A percentile compares a stretch with the other conserved stretches of the same genome.
phyloP scores from a whole-genome alignment of 1,139 yeast species.

The Pichia sp. region DNA sequence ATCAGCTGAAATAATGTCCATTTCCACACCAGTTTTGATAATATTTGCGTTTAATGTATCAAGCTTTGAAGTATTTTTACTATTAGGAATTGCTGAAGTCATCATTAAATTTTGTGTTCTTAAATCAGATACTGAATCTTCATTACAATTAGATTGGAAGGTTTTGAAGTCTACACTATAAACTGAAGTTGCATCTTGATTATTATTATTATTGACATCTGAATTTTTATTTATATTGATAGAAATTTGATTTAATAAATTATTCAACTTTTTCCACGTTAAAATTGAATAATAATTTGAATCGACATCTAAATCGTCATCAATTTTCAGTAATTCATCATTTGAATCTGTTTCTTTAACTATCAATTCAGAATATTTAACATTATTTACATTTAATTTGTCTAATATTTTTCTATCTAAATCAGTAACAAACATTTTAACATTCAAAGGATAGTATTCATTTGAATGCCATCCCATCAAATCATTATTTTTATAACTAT shows the following conservation, averaged over 20 bases:
- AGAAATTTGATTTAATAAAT: neutral
- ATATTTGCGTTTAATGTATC: neutral
- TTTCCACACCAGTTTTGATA: conserved; percentile 9
- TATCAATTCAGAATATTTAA: neutral
- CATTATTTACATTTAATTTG: neutral
- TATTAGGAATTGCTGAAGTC: neutral
- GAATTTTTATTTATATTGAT: neutral
- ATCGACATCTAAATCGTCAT: neutral
- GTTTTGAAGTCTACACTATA: neutral
- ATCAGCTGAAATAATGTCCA: conserved; percentile 13
- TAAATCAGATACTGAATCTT: neutral
- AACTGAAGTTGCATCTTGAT: neutral
- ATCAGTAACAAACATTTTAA: conserved; percentile 54
- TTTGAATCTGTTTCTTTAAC: neutral
- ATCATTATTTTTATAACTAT: neutral
- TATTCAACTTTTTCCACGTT: conserved; percentile 2
- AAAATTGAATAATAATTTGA: conserved; percentile 5
- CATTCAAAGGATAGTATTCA: conserved; percentile 62
- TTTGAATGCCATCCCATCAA: conserved; percentile 59
- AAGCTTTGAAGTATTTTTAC: neutral
- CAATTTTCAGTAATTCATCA: neutral
- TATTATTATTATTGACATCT: neutral
- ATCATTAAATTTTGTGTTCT: neutral
- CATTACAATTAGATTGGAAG: neutral
- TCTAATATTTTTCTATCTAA: conserved; percentile 20